Base-by-base conservation (phyloP, 805 yeast genomes). In the Danielia reshetovae region DNA sequence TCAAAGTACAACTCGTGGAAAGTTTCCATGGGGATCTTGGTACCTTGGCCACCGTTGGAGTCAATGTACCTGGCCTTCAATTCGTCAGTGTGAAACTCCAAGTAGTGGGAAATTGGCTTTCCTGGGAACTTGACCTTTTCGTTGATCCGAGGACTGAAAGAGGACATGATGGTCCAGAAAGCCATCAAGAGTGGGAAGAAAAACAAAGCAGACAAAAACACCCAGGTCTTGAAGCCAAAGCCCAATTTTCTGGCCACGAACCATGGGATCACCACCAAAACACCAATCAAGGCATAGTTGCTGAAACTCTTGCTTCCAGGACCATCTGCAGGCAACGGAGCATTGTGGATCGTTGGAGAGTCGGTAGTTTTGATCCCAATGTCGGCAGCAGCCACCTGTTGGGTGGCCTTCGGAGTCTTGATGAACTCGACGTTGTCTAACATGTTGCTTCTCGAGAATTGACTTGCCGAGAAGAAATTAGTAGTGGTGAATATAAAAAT, bases 311-410 rank as follows among this genome's bases (percentile, higher is more conserved):
- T 79, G 21, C 88, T 70, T 17, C 94, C 88, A 5, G 96, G 85
- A 27, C 96, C 96, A 56, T 87, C 96, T 4, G 95, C 95, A 18
- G 95, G 89, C 42, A 86, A 68, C 8, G 88, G 88, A 2, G 90
- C 95, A 56, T 87, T 87, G 54, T 81, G 77, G 55, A 87, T 86
- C 6, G 89, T 68, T 18, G 95, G 94, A 18, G 68, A 59, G 24
- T 52, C 62, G 26, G 70, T 58, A 39, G 71, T 65, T 41, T 49
- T 40, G 17, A 67, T 53, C 4, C 73, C 73, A 31, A 51, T 57
- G 34, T 48, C 55, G 30, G 54, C 45, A 11, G 62, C 60, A 22
- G 62, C 54, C 13, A 56, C 51, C 33, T 55, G 59, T 29, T 56
- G 55, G 9, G 55, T 58, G 10, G 75, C 74, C 17, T 59, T 49